Evolutionary conservation across 352 stramenopile genomes (phyloP).

Genomic region (Phytophthora constricta): DNA sequence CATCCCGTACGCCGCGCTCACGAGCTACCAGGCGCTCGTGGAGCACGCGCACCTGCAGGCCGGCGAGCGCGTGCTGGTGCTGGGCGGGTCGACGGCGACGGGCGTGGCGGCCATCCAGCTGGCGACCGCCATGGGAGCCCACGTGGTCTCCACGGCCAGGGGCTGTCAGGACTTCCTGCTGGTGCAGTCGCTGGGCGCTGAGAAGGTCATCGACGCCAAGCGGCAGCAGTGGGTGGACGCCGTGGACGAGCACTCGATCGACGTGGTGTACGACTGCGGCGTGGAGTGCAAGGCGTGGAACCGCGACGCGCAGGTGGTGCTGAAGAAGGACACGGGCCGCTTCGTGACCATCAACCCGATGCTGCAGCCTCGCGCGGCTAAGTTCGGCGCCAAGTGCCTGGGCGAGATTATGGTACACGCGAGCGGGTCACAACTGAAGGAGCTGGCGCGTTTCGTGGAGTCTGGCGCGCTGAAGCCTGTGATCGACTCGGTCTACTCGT

Average conservation of each 20-base stretch:
- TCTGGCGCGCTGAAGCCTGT: constrained; percentile 24
- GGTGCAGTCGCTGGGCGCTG: constrained; percentile 47
- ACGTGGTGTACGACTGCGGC: constrained; percentile 48
- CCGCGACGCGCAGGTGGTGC: constrained; percentile 35
- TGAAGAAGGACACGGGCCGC: constrained; percentile 36
- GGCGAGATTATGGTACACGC: constrained; percentile 36
- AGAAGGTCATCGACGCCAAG: constrained; percentile 70
- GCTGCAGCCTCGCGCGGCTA: constrained; percentile 38
- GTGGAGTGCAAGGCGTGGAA: constrained; percentile 40
- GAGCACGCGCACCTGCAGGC: constrained; percentile 39
- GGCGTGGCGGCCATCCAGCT: constrained; percentile 68
- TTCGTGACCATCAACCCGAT: constrained; percentile 44
- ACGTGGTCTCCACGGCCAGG: constrained; percentile 63
- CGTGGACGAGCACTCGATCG: constrained; percentile 43
- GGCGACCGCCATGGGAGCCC: constrained; percentile 58
- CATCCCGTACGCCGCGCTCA: constrained; percentile 56
- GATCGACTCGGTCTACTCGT: constrained; percentile 48
- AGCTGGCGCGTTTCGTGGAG: constrained; percentile 43
- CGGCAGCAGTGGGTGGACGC: constrained; percentile 42
- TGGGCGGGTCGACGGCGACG: constrained; percentile 67
- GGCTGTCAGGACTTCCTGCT: constrained; percentile 64
- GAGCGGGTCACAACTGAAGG: constrained; percentile 41
- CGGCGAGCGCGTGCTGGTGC: constrained; percentile 52
- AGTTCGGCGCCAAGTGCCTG: constrained; percentile 46
- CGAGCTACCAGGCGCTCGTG: constrained; percentile 59